A percentile compares a stretch with the other conserved stretches of the same genome.
phyloP scores from a whole-genome alignment of 768 basidiomycete species.

The Amanita subjunquillea region DNA sequence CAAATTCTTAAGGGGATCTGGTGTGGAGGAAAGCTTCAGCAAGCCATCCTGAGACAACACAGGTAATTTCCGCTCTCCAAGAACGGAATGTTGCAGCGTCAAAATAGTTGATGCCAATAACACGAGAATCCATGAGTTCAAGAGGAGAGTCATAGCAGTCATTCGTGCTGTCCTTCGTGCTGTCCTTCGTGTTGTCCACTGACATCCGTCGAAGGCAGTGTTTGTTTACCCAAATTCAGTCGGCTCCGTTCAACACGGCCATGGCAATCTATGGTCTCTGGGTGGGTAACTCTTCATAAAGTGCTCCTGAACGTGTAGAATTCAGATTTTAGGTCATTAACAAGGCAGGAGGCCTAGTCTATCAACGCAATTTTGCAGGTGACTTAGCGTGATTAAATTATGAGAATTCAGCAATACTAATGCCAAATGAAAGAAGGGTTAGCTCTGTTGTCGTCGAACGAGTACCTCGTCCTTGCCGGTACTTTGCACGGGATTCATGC shows the following conservation, averaged over 20 bases:
- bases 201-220: not conserved
- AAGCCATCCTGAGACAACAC: constrained; percentile 44
- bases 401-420: not conserved
- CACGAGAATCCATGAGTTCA: constrained; percentile 12
- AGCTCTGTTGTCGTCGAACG: constrained; percentile 82
- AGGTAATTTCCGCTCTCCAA: constrained; percentile 30
- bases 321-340: constrained; percentile 68
- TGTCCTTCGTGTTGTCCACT: no score
- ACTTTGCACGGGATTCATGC: constrained; percentile 97
- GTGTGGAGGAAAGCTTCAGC: constrained; percentile 35
- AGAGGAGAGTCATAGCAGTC: constrained; percentile 5
- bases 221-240: not conserved
- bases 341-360: constrained; percentile 95
- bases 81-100: constrained; percentile 24
- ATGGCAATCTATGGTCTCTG: constrained; percentile 8
- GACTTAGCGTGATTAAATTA: not conserved
- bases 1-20: constrained; percentile 58
- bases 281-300: not conserved
- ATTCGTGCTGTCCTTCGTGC: not conserved
- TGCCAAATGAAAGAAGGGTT: constrained; percentile 64
- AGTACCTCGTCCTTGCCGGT: constrained; percentile 91
- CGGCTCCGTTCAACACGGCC: not conserved
- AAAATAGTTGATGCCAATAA: constrained; percentile 11
- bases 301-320: not conserved
- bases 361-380: constrained; percentile 90